Conservation (phyloP, 139 green algal species). For the Nannochloris sp. region DNA sequence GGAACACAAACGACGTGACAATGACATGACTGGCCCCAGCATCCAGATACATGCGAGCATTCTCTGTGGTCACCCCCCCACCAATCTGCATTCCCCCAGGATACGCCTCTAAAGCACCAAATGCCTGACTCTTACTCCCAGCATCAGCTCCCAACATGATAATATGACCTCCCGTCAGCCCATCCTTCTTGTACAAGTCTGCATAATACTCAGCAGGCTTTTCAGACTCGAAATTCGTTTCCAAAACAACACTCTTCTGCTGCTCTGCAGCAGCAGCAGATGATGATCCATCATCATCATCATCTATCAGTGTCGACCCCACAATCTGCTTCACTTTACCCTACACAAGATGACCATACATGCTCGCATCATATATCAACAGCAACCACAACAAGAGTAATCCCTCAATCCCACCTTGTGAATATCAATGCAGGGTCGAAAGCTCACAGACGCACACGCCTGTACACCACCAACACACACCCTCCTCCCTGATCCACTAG, state of each 20-base stretch:
- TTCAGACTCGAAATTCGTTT: constrained; percentile 94
- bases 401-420: constrained; percentile 67
- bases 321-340: constrained; percentile 99
- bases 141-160: constrained; percentile 93
- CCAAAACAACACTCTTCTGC: constrained; percentile 23
- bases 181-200: constrained; percentile 72
- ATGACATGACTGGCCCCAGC: constrained; percentile 93
- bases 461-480: constrained; percentile 1
- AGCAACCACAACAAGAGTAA: no score
- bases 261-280: background rate
- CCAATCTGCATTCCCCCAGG: constrained; percentile 89
- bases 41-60: constrained; percentile 77
- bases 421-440: constrained; percentile 98
- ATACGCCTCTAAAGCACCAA: constrained; percentile 66
- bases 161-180: constrained; percentile 84
- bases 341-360: constrained; percentile 29
- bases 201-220: constrained; percentile 73
- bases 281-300: constrained; percentile 26
- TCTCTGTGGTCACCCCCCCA: constrained; percentile 80
- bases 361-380: background rate
- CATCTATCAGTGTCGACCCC: constrained; percentile 80
- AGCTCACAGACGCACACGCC: constrained; percentile 32
- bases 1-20: constrained; percentile 91
- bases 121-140: constrained; percentile 60
- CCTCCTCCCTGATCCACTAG: background rate